Percentiles rank a stretch among this genome's conserved stretches.
Conservation (phyloP, 352 stramenopile species). For the Aphanomyces invadans region DNA sequence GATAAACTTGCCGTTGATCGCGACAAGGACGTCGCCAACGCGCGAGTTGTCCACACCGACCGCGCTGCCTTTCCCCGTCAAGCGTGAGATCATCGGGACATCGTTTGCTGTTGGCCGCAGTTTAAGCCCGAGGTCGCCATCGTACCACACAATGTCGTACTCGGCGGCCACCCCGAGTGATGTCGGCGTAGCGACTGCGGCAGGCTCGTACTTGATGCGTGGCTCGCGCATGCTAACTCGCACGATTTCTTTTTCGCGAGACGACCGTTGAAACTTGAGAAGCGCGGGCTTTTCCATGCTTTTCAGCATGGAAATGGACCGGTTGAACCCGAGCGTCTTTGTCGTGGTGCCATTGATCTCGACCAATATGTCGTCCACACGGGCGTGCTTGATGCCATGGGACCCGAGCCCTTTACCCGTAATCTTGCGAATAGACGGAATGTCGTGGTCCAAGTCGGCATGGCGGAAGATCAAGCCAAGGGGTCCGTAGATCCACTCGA, state of each 20-base stretch:
- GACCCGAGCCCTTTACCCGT: constrained; percentile 75
- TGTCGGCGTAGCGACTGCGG: constrained; percentile 28
- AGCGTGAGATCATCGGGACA: constrained; percentile 70
- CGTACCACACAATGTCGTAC: constrained; percentile 84
- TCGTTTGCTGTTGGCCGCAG: constrained; percentile 70
- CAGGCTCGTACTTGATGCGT: constrained; percentile 33
- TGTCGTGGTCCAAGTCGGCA: constrained; percentile 78
- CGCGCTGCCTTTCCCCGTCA: constrained; percentile 75
- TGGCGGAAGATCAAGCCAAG: constrained; percentile 80
- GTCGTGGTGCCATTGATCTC: constrained; percentile 81
- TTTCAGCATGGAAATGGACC: constrained; percentile 79
- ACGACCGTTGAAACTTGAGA: constrained; percentile 85
- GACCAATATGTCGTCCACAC: constrained; percentile 76
- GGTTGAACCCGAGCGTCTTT: constrained; percentile 73
- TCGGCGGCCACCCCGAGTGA: constrained; percentile 23
- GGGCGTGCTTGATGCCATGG: constrained; percentile 63
- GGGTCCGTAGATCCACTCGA: constrained; percentile 78
- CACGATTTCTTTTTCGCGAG: constrained; percentile 24
- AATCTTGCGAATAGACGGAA: constrained; percentile 84
- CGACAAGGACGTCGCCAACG: constrained; percentile 76
- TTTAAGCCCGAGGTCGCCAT: constrained; percentile 78
- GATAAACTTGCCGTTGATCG: constrained; percentile 71
- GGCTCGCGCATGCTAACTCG: constrained; percentile 16
- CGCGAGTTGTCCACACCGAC: constrained; percentile 74
- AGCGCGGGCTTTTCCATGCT: constrained; percentile 77